These are phyloP conservation scores for Durusdinium trenchii DNA, from an alignment of 73 alveolate genomes.

Conservation along the genomic window DNA sequence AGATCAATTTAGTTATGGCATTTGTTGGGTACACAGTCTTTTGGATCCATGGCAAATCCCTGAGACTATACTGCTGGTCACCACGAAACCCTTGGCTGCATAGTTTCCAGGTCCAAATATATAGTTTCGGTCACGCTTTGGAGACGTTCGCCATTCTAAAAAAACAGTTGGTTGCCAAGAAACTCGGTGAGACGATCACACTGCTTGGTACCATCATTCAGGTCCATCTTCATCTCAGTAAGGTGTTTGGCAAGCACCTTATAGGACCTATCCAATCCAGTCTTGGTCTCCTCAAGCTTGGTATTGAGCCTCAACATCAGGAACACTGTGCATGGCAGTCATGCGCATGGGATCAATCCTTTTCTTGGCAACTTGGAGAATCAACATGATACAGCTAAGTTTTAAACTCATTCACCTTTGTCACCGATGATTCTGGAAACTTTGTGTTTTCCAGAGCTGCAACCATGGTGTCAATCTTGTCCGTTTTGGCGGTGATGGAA, in stretches of 20 bases:
- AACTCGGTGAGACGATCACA: not conserved
- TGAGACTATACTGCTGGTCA: too few relatives aligned
- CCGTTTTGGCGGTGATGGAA: not conserved
- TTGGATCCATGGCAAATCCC: too few relatives aligned
- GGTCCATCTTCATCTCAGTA: constrained; percentile 32
- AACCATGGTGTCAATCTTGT: not conserved
- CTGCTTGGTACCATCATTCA: not conserved
- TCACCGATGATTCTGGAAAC: not conserved
- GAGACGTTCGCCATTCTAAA: too few relatives aligned
- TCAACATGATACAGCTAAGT: not conserved
- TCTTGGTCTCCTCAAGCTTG: not conserved
- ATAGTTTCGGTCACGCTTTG: too few relatives aligned
- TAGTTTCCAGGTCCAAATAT: too few relatives aligned
- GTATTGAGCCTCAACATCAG: not conserved
- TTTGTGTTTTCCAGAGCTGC: not conserved
- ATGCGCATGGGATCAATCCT: not conserved
- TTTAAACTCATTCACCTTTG: not conserved
- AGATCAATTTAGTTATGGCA: too few relatives aligned
- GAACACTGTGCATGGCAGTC: not conserved
- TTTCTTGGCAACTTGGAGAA: not conserved
- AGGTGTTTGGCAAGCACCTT: not conserved
- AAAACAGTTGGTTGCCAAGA: too few relatives aligned
- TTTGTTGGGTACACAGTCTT: too few relatives aligned
- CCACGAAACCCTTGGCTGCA: too few relatives aligned
- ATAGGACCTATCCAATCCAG: not conserved